These are phyloP conservation scores for Phytophthora citricola DNA, from an alignment of 352 stramenopile species.

Conservation along the genomic window DNA sequence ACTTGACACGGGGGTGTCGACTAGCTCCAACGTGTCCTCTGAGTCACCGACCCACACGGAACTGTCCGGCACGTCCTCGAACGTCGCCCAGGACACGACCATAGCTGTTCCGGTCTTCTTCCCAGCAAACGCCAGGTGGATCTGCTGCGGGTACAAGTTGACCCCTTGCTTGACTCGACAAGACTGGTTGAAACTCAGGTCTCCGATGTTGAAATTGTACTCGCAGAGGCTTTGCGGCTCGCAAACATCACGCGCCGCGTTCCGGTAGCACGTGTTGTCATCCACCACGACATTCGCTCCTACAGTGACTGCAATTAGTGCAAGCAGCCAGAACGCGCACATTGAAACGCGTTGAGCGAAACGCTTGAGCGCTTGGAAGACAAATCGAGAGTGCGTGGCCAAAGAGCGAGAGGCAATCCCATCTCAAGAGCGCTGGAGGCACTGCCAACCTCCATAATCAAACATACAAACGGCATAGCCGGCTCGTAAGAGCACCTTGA, in stretches of 20 bases:
- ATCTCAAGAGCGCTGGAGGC: conserved; percentile 1
- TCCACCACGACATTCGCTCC: conserved; percentile 37
- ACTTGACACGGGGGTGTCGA: conserved; percentile 30
- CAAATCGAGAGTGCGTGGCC: conserved; percentile 5
- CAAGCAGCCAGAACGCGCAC: neutral
- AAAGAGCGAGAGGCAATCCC: conserved; percentile 2
- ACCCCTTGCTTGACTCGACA: conserved; percentile 47
- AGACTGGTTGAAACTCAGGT: conserved; percentile 51
- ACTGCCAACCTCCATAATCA: neutral
- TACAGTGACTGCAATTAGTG: neutral
- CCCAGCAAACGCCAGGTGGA: conserved; percentile 65
- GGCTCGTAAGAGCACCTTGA: too few species aligned
- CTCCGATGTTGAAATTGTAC: conserved; percentile 46
- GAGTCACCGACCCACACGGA: conserved; percentile 55
- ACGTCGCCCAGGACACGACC: conserved; percentile 70
- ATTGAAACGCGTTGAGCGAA: neutral
- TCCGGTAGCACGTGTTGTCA: conserved; percentile 40
- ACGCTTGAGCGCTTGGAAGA: neutral
- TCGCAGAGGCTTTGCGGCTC: conserved; percentile 40
- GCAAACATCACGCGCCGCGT: conserved; percentile 29
- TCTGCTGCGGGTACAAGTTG: conserved; percentile 64
- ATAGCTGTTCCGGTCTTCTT: conserved; percentile 51
- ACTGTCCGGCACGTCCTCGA: conserved; percentile 45
- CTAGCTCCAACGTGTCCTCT: conserved; percentile 22
- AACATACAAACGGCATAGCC: too few species aligned